Evolutionary conservation across 345 rosid genomes (phyloP), one percentile per base, ranked within the genome.

Genomic region (Aquilaria sinensis): DNA sequence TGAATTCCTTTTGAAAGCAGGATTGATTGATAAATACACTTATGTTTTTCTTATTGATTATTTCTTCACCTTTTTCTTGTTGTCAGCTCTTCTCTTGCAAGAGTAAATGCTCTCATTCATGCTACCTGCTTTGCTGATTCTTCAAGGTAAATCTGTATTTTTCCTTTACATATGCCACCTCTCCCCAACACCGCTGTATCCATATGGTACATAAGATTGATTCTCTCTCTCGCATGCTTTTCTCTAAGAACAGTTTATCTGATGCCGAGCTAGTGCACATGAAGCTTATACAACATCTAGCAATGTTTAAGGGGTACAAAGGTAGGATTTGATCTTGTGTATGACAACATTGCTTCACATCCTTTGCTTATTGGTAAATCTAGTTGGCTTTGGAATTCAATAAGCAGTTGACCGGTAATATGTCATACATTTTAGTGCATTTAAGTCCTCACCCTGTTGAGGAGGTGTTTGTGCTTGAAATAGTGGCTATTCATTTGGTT

Each of bases 271-370:
- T 90, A 71, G 96, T 88, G 49, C 79, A 88, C 65, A 83, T 85
- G 77, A 94, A 94, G 87, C 99, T 94, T 68, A 79, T 88, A 63
- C 96, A 86, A 72, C 86, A 94, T 74, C 72, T 94, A 78, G 97
- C 97, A 12, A 72, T 72, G 64, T 81, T 80, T 76, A 86, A 84
- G 72, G 99, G 99, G 74, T 86, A 90, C 65, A 77, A 88, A 86
- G 99, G 99, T 94, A 32, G 64, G 86, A 64, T 47, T 62, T 62
- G 60, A 61, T 75, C 58, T 64, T 63, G 23, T 68, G 52, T 23
- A 23, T 61, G 30, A 9, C 49, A n/a, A 31, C 13, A 53, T 60
- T 32, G 41, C 57, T 65, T 48, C 31, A 13, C 66, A 37, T 57
- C 7, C 34, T 47, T 23, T 45, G 13, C 14, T 16, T 57, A 14